phyloP scores from a whole-genome alignment of 352 stramenopile species.

The Globisporangium abappressorium region DNA sequence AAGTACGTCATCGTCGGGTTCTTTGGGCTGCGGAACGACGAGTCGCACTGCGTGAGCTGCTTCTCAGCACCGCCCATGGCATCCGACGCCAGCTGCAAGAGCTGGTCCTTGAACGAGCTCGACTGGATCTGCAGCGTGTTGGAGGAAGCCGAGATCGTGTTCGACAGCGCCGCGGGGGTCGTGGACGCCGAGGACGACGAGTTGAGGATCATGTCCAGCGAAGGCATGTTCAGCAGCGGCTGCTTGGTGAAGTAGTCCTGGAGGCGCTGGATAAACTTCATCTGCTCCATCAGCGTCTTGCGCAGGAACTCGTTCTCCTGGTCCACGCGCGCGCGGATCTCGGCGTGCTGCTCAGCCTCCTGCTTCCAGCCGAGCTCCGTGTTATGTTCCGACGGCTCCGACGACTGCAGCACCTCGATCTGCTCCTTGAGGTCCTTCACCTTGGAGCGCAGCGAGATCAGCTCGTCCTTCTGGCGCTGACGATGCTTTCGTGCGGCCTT shows the following conservation, averaged over 20 bases:
- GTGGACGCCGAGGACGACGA: constrained; percentile 61
- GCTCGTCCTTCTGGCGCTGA: constrained; percentile 86
- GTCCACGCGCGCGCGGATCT: constrained; percentile 84
- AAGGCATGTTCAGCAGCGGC: constrained; percentile 87
- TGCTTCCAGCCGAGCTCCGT: constrained; percentile 88
- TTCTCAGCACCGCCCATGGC: constrained; percentile 58
- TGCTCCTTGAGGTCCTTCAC: constrained; percentile 90
- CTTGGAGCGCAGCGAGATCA: constrained; percentile 81
- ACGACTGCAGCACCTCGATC: constrained; percentile 87
- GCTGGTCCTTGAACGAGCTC: constrained; percentile 76
- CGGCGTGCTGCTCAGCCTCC: constrained; percentile 84
- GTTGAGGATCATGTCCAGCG: constrained; percentile 83
- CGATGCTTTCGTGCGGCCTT: constrained; percentile 86
- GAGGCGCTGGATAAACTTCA: constrained; percentile 90
- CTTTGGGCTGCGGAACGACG: constrained; percentile 76
- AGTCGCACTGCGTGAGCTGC: constrained; percentile 68
- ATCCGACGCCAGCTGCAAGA: constrained; percentile 62
- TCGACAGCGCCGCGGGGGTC: constrained; percentile 56
- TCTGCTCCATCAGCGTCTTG: constrained; percentile 89
- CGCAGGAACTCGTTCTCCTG: constrained; percentile 89
- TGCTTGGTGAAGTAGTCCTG: constrained; percentile 91
- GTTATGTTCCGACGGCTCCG: constrained; percentile 86
- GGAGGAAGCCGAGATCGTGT: constrained; percentile 56
- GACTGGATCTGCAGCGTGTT: constrained; percentile 71
- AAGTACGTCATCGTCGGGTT: constrained; percentile 90